phyloP scores from a whole-genome alignment of 805 yeast species.

The Wickerhamiella vanderwaltii region DNA sequence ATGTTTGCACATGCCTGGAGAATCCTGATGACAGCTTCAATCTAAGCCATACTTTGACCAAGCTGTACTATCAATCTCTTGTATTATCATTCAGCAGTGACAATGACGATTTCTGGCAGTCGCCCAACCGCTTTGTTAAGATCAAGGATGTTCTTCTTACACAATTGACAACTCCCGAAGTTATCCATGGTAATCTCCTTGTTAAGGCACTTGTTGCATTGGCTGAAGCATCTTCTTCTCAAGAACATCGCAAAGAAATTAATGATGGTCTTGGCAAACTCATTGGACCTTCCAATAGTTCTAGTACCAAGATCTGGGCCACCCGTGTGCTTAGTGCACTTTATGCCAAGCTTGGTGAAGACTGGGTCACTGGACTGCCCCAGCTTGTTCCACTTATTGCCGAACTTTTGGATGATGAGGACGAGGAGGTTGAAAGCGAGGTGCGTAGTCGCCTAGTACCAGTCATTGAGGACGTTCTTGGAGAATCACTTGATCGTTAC shows the following conservation, averaged over 20 bases:
- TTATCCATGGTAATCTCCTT: constrained; percentile 62
- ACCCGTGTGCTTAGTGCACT: constrained; percentile 64
- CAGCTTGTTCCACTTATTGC: constrained; percentile 93
- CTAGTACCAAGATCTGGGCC: constrained; percentile 66
- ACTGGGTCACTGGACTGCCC: constrained; percentile 83
- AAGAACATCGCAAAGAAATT: constrained; percentile 56
- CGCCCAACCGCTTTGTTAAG: constrained; percentile 69
- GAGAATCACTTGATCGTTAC: constrained; percentile 73
- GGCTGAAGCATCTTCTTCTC: constrained; percentile 48
- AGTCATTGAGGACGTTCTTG: constrained; percentile 81
- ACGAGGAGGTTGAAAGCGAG: constrained; percentile 82
- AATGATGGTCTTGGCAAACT: constrained; percentile 51
- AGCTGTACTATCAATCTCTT: constrained; percentile 61
- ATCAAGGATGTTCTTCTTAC: constrained; percentile 49
- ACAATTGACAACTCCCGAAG: constrained; percentile 44
- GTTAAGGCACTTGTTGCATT: constrained; percentile 70
- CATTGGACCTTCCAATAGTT: constrained; percentile 47
- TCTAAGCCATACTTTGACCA: constrained; percentile 46
- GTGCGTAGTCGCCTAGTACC: constrained; percentile 83
- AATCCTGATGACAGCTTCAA: constrained; percentile 20
- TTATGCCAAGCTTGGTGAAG: constrained; percentile 86
- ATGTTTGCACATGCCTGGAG: constrained; percentile 33
- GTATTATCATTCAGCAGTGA: constrained; percentile 77
- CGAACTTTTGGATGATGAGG: constrained; percentile 89
- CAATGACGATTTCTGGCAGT: constrained; percentile 90